Evolutionary conservation across 2,329 filamentous ascomycete species (phyloP), one percentile per base, ranked within the genome.

Genomic region (Neonectria hederae): DNA sequence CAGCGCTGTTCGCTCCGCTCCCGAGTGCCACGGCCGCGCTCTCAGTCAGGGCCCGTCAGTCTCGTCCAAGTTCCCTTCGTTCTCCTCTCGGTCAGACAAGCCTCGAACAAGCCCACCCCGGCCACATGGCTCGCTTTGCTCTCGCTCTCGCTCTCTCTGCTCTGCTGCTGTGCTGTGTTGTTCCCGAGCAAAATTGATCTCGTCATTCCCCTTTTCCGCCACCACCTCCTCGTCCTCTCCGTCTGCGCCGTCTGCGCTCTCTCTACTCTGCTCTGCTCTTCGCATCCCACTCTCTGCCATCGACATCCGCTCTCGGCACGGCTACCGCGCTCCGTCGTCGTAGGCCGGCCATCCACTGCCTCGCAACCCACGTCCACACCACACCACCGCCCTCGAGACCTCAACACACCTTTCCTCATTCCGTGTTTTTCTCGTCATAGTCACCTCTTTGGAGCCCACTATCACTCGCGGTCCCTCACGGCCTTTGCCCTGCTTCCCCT

Each of bases 381-480:
- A 73, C 72, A 72, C 72, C 72, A 74, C 70, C 65, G 63, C 66
- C 67, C 67, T 70, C 68, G 59, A 59, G 59, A 71, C 65, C 59
- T 63, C 65, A 60, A 72, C 68, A 66, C 26, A 43, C 58, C 55
- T 63, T 69, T 61, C 48, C 51, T 70, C 63, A 71, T 75, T 66
- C 74, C 74, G 73, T 73, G 63, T 74, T 76, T 75, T 75, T 71
- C 73, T 75, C 72, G 74, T 76, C 68, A 72, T 74, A 73, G 72
- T 73, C 70, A 64, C 68, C 69, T 73, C 63, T 65, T 65, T 56
- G 69, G 65, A 72, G 63, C 61, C 72, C 72, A 73, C 72, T 68
- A 67, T 73, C 67, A 67, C 70, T 61, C 62, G 54, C 67, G 19
- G 53, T 60, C 59, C 52, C 52, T 71, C 64, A 63, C 66, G 55